phyloP scores from a whole-genome alignment of 2,329 filamentous ascomycete genomes.

The Coniochaeta prunicola region DNA sequence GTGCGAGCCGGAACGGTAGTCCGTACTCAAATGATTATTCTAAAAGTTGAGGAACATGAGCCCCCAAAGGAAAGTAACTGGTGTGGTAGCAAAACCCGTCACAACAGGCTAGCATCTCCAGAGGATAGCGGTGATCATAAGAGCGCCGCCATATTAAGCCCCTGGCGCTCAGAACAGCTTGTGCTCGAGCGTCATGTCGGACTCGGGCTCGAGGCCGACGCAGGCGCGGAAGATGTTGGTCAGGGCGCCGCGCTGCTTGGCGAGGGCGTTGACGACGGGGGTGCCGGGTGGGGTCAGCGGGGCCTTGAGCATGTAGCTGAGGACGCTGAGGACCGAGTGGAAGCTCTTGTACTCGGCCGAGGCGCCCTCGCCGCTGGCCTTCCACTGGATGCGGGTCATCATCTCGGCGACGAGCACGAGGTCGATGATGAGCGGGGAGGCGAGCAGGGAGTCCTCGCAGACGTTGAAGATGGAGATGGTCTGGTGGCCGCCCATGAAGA shows the following conservation, averaged over 20 bases:
- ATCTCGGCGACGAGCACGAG: conserved; percentile 89
- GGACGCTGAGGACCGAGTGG: conserved; percentile 92
- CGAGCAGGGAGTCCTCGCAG: conserved; percentile 95
- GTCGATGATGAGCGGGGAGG: conserved; percentile 95
- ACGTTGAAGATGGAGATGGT: conserved; percentile 98
- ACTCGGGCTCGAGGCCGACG: conserved; percentile 93
- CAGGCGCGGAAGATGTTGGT: conserved; percentile 99
- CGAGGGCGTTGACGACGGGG: conserved; percentile 89
- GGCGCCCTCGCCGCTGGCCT: conserved; percentile 47
- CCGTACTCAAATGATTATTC: too few relatives aligned
- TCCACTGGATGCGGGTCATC: conserved; percentile 98
- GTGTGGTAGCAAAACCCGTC: too few relatives aligned
- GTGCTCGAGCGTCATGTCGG: conserved; percentile 98
- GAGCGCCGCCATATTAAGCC: too few relatives aligned
- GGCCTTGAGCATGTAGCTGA: conserved; percentile 99
- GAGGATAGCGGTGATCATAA: too few relatives aligned
- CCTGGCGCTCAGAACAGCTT: conserved; percentile 67
- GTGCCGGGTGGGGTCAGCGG: conserved; percentile 90
- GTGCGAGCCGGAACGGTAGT: too few relatives aligned
- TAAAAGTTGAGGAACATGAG: too few relatives aligned
- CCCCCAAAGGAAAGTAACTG: too few relatives aligned
- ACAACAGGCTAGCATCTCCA: too few relatives aligned
- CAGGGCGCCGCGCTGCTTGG: conserved; percentile 89
- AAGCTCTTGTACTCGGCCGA: conserved; percentile 92
- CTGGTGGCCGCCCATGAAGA: conserved; percentile 97